phyloP scores from a whole-genome alignment of 805 yeast species.

The Metschnikowia koreensis region DNA sequence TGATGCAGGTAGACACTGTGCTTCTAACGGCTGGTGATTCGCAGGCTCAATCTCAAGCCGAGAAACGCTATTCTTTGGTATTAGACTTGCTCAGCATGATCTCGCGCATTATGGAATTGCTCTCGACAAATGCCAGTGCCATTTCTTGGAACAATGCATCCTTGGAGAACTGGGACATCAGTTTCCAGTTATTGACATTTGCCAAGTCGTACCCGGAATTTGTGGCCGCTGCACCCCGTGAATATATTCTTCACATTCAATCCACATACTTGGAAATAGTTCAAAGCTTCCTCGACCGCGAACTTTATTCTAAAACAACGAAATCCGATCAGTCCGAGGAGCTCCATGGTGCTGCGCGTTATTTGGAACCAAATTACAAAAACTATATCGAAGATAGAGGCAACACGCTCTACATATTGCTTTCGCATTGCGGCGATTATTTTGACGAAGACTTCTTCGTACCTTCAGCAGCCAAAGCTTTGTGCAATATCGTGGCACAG shows the following conservation, averaged over 20 bases:
- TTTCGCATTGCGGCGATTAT: constrained; percentile 36
- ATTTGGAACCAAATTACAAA: constrained; percentile 39
- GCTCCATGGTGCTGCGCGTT: constrained; percentile 16
- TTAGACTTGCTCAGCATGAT: constrained; percentile 33
- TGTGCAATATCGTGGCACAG: constrained; percentile 23
- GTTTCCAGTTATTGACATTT: constrained; percentile 32
- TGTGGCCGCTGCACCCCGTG: constrained; percentile 11
- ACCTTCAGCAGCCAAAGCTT: constrained; percentile 11
- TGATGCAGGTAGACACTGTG: constrained; percentile 42
- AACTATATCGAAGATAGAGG: constrained; percentile 41
- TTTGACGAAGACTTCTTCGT: constrained; percentile 23
- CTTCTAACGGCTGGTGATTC: constrained; percentile 13
- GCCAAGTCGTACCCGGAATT: constrained; percentile 15
- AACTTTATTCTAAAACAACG: constrained; percentile 25
- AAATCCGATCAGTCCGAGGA: constrained; percentile 9
- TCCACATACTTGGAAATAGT: constrained; percentile 39
- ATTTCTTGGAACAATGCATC: constrained; percentile 45
- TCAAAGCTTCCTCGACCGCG: constrained; percentile 28
- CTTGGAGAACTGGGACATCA: constrained; percentile 43
- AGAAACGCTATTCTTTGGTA: constrained; percentile 21
- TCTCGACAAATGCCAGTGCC: constrained; percentile 31
- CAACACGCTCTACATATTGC: constrained; percentile 40
- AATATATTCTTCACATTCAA: constrained; percentile 35
- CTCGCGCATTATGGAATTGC: constrained; percentile 28
- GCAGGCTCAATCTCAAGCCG: constrained; percentile 5